These are phyloP conservation scores for Cucurbita moschata DNA, from an alignment of 306 rosid species.

Conservation along the genomic window DNA sequence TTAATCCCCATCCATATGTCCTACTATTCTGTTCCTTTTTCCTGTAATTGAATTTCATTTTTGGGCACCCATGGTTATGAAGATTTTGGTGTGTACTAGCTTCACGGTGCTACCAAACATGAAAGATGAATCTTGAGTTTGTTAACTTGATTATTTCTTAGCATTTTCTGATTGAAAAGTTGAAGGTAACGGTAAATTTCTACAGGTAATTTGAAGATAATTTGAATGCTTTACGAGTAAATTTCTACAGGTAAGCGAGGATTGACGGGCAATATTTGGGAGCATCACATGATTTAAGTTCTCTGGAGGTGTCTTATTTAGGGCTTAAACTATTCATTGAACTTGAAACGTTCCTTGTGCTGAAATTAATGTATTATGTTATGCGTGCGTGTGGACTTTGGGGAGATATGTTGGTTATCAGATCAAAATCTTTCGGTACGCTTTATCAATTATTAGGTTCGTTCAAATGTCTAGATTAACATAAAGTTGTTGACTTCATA, in stretches of 20 bases:
- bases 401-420: background rate
- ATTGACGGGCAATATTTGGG: background rate
- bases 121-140: background rate
- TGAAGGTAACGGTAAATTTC: background rate
- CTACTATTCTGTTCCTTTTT: background rate
- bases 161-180: background rate
- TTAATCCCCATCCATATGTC: background rate
- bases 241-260: background rate
- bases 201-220: background rate
- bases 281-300: background rate
- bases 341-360: background rate
- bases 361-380: background rate
- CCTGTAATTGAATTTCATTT: background rate
- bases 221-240: background rate
- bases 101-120: background rate
- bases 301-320: background rate
- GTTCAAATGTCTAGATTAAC: background rate
- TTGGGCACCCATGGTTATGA: background rate
- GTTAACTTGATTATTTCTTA: background rate
- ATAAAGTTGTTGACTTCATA: background rate
- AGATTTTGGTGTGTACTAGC: background rate
- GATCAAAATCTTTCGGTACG: background rate
- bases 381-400: background rate
- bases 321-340: background rate
- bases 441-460: background rate